phyloP scores from a whole-genome alignment of 768 basidiomycete genomes.

The Sarcodon sp. region DNA sequence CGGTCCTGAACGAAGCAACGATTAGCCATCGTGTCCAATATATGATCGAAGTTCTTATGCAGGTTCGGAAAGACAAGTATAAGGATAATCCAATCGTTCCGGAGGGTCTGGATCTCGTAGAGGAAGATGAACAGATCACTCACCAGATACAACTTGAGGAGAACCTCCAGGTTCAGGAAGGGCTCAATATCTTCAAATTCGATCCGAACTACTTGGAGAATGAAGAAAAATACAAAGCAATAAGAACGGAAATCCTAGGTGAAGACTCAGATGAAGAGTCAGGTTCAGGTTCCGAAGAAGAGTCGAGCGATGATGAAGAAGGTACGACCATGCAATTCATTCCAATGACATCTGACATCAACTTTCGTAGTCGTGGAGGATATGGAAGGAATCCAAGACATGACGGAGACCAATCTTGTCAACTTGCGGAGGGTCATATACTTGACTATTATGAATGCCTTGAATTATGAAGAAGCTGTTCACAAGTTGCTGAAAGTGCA shows the following conservation, averaged over 20 bases:
- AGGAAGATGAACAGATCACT: slow-evolving; percentile 96
- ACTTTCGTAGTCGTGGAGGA: slow-evolving; percentile 44
- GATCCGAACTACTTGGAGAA: slow-evolving; percentile 83
- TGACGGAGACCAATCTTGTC: slow-evolving; percentile 90
- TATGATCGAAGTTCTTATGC: slow-evolving; percentile 99
- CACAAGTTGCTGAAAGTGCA: slow-evolving; percentile 95
- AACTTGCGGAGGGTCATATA: slow-evolving; percentile 92
- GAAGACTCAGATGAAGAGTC: slow-evolving; percentile 65
- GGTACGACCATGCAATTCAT: slow-evolving; percentile 18
- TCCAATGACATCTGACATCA: neutral
- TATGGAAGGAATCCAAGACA: slow-evolving; percentile 87
- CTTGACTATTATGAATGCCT: slow-evolving; percentile 96
- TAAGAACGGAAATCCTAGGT: slow-evolving; percentile 90
- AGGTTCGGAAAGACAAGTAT: slow-evolving; percentile 97
- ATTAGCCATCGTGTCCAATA: slow-evolving; percentile 97
- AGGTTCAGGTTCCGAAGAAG: slow-evolving; percentile 38
- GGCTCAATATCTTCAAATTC: slow-evolving; percentile 90
- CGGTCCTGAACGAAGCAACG: slow-evolving; percentile 86
- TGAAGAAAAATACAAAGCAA: slow-evolving; percentile 86
- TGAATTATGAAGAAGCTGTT: slow-evolving; percentile 97
- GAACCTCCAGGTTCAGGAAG: slow-evolving; percentile 88
- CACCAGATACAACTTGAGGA: slow-evolving; percentile 90
- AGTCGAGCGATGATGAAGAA: slow-evolving; percentile 39
- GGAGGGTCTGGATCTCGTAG: slow-evolving; percentile 92
- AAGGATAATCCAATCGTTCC: slow-evolving; percentile 95